Conservation (phyloP, 2,329 filamentous ascomycete species). For the Colletotrichum navitas region DNA sequence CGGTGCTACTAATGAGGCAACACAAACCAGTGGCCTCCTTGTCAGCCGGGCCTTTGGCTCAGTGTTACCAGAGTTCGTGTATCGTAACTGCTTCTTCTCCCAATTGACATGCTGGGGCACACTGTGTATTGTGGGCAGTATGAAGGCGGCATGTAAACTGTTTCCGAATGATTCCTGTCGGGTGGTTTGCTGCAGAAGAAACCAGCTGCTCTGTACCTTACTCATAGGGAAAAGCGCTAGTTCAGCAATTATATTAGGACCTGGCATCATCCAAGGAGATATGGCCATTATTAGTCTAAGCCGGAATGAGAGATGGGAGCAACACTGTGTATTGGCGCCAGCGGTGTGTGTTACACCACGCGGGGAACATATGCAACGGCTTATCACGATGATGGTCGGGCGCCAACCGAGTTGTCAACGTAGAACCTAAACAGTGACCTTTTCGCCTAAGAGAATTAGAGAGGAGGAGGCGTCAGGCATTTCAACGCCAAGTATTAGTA, state of each 20-base stretch:
- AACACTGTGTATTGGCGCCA: slow-evolving; percentile 7
- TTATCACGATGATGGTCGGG: slow-evolving; percentile 3
- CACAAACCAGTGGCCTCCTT: slow-evolving; percentile 24
- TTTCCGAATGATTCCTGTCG: not conserved
- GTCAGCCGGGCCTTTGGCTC: slow-evolving; percentile 11
- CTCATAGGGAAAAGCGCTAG: not conserved
- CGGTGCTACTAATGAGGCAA: slow-evolving; percentile 20
- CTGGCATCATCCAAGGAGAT: not conserved
- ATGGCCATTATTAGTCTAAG: not conserved
- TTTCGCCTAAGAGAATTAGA: not conserved
- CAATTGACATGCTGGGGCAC: not conserved
- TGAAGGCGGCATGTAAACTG: not conserved
- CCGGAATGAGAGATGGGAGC: not conserved
- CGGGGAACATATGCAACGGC: not conserved
- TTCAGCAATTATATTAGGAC: not conserved
- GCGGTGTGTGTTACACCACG: slow-evolving; percentile 18
- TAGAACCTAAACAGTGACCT: not conserved
- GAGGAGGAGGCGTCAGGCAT: too few relatives aligned
- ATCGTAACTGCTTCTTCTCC: not conserved
- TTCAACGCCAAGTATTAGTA: not conserved
- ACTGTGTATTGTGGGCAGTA: not conserved
- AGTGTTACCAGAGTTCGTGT: slow-evolving; percentile 22
- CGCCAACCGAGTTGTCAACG: slow-evolving; percentile 18
- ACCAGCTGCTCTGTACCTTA: not conserved
- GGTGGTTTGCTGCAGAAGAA: not conserved